Percentiles rank a stretch among this genome's conserved stretches.
Evolutionary conservation across 176 grass and related monocot species (phyloP).

Genomic region (Carex littledalei): DNA sequence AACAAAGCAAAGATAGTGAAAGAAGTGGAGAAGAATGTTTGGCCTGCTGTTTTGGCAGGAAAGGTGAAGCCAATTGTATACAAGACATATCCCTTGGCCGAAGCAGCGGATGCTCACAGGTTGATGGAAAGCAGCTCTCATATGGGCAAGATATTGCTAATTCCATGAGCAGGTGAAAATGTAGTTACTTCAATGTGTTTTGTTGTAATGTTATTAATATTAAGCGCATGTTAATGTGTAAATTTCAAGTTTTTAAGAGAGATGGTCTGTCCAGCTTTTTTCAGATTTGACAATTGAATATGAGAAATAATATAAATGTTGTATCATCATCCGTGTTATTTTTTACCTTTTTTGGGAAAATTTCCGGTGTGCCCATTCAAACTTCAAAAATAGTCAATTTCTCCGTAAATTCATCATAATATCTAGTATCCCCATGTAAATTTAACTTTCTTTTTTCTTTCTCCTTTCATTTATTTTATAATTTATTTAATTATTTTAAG

Average conservation of each 20-base stretch:
- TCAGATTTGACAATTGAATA: not conserved
- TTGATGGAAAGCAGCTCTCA: slow-evolving; percentile 70
- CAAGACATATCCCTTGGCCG: slow-evolving; percentile 50
- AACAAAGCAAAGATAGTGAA: slow-evolving; percentile 69
- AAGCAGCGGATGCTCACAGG: slow-evolving; percentile 71
- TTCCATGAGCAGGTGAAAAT: slow-evolving; percentile 35
- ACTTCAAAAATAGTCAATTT: no score
- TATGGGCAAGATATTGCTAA: slow-evolving; percentile 76
- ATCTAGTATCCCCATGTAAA: no score
- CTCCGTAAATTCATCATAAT: no score
- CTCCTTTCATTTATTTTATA: no score
- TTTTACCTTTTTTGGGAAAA: not conserved
- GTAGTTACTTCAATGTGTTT: not conserved
- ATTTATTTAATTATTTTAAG: no score
- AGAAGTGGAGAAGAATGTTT: slow-evolving; percentile 73
- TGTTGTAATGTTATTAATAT: not conserved
- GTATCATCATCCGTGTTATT: not conserved
- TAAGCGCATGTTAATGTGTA: not conserved
- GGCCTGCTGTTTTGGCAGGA: slow-evolving; percentile 48
- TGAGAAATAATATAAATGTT: not conserved
- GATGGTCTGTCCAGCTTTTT: not conserved
- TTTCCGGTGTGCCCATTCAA: no score
- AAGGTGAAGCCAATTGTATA: slow-evolving; percentile 75
- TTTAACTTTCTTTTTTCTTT: no score
- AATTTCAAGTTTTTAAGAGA: not conserved